Evolutionary conservation across 495 filamentous ascomycete species (phyloP).

Genomic region (Hypoxylon lenormandii): DNA sequence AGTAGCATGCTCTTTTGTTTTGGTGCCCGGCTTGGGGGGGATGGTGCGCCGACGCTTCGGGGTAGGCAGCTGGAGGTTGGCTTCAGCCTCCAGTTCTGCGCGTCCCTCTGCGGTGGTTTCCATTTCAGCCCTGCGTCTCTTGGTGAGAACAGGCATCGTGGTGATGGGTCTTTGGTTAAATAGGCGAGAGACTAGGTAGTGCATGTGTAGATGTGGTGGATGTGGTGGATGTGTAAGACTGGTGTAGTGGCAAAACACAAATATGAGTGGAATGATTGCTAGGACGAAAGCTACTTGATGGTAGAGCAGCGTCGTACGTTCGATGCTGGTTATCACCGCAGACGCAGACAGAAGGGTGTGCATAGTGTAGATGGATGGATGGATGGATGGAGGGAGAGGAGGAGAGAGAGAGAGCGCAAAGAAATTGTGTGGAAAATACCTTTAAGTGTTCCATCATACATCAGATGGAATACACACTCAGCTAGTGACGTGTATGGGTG

Average conservation of each 20-base stretch:
- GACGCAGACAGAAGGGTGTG: background rate
- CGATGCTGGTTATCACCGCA: background rate
- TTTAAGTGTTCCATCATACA: background rate
- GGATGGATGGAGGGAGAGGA: background rate
- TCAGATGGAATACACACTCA: too few relatives aligned
- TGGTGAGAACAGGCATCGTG: slow-evolving; percentile 34
- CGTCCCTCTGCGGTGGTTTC: slow-evolving; percentile 10
- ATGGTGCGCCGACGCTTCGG: too few relatives aligned
- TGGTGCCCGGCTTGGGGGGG: background rate
- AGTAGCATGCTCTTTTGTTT: background rate
- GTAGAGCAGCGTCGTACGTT: too few relatives aligned
- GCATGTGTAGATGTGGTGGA: too few relatives aligned
- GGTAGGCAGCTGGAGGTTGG: background rate
- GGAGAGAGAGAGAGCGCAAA: background rate
- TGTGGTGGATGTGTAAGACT: too few relatives aligned
- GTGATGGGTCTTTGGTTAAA: background rate
- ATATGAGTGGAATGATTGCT: too few relatives aligned
- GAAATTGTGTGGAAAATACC: background rate
- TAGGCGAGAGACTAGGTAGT: too few relatives aligned
- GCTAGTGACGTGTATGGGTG: too few relatives aligned
- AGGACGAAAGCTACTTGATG: too few relatives aligned
- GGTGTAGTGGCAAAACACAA: too few relatives aligned
- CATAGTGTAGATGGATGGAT: background rate
- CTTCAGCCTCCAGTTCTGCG: background rate
- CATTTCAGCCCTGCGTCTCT: slow-evolving; percentile 37